Evolutionary conservation across 257 asterid genomes (phyloP), one percentile per base, ranked within the genome.

Genomic region (Nicotiana attenuata): DNA sequence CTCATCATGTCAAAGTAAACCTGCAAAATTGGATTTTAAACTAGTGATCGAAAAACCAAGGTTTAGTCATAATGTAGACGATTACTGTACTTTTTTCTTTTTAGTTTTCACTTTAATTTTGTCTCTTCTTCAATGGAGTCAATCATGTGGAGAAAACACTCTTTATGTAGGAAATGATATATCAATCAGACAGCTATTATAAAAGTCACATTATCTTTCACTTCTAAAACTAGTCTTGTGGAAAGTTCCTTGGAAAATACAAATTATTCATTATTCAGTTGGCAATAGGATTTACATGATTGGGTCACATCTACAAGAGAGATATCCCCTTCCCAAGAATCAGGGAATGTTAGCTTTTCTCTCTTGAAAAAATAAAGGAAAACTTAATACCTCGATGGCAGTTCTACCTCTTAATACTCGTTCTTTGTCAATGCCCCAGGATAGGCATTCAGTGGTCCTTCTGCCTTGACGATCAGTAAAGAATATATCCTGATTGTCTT

Each of bases 391-490:
- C 94, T 92, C 97, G 56, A 90, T 83, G 85, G 93, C 94, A 73
- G 94, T 92, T 86, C 97, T 89, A 86, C 95, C 95, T 82, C 87
- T 88, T 83, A 92, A 89, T 57, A 92, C 93, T 52, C 97, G 88
- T 81, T 91, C 93, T 87, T 88, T 91, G 85, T 92, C 96, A 50
- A 91, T 84, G 77, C 96, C 93, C 97, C 97, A 92, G 26, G 97
- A 91, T 38, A 92, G 94, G 87, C 94, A 91, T 86, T 91, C 97
- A 3, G 89, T 85, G 80, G 90, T 92, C 87, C 97, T 90, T 87
- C 97, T 90, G 83, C 97, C 94, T 89, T 88, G 93, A 79, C 93
- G 93, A 68, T 91, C 96, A 1, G 94, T 90, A 92, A 92, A 92
- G 90, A 91, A 92, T 75, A 92, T 90, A 79, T 92, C 97, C 82